Conservation (phyloP, 768 basidiomycete species). For the Dioszegia aurantiaca region DNA sequence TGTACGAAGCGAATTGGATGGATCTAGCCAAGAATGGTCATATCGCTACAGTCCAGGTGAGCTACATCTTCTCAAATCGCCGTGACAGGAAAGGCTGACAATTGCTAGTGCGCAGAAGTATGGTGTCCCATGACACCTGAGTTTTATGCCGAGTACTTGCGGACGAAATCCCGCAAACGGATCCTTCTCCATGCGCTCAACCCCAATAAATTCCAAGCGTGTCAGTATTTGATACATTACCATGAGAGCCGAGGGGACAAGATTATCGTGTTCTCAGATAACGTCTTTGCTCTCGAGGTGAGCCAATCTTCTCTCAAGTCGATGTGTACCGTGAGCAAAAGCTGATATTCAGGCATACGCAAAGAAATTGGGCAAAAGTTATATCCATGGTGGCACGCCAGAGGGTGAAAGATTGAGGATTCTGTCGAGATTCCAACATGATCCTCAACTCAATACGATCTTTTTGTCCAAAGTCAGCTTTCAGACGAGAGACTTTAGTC, state of each 20-base stretch:
- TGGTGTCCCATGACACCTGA: slow-evolving; percentile 99
- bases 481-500: background rate
- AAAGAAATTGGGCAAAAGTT: slow-evolving; percentile 84
- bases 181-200: slow-evolving; percentile 99
- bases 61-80: slow-evolving; percentile 31
- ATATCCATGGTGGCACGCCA: slow-evolving; percentile 92
- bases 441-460: slow-evolving; percentile 93
- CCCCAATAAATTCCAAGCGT: slow-evolving; percentile 98
- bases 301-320: slow-evolving; percentile 24
- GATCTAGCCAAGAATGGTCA: slow-evolving; percentile 98
- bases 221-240: slow-evolving; percentile 96
- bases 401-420: slow-evolving; percentile 95
- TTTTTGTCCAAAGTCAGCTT: slow-evolving; percentile 84
- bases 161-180: slow-evolving; percentile 77
- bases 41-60: slow-evolving; percentile 98
- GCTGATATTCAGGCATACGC: slow-evolving; percentile 62
- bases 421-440: slow-evolving; percentile 90
- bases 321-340: slow-evolving; percentile 47
- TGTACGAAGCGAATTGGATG: slow-evolving; percentile 99
- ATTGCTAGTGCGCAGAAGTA: slow-evolving; percentile 91
- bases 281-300: slow-evolving; percentile 86
- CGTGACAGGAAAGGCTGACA: background rate
- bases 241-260: slow-evolving; percentile 98
- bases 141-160: slow-evolving; percentile 95
- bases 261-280: slow-evolving; percentile 98